Evolutionary conservation across 768 basidiomycete species (phyloP).

Genomic region (Pisolithus marmoratus): DNA sequence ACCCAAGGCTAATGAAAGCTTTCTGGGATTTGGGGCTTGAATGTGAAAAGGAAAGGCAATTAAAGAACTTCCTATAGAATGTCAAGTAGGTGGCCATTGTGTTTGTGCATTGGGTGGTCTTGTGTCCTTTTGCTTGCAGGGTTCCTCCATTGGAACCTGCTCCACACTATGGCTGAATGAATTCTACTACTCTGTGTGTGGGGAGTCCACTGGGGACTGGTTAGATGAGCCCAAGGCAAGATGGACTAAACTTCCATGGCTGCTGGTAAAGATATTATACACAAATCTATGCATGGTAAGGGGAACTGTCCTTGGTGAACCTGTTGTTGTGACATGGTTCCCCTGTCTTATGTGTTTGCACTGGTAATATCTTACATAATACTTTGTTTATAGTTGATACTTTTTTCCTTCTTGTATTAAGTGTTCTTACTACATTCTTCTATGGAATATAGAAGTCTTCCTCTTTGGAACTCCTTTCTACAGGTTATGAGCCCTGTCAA

Average conservation of each 20-base stretch:
- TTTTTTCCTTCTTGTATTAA: too few relatives aligned
- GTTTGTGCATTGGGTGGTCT: background rate
- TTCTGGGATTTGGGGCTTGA: constrained; percentile 59
- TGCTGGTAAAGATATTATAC: constrained; percentile 63
- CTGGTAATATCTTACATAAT: too few relatives aligned
- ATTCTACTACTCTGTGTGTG: constrained; percentile 71
- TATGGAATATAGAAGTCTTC: too few relatives aligned
- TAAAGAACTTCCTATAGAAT: constrained; percentile 63
- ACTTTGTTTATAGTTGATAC: too few relatives aligned
- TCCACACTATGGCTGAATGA: constrained; percentile 82
- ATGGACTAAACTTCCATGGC: constrained; percentile 57
- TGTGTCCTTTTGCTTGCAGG: constrained; percentile 40
- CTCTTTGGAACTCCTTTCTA: too few relatives aligned
- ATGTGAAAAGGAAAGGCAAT: constrained; percentile 43
- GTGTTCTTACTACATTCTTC: too few relatives aligned
- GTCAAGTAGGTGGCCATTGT: constrained; percentile 53
- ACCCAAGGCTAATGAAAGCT: constrained; percentile 69
- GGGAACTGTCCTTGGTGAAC: constrained; percentile 54
- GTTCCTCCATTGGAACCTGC: constrained; percentile 80
- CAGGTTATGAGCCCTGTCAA: too few relatives aligned
- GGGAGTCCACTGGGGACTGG: constrained; percentile 69
- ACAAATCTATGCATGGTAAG: constrained; percentile 68
- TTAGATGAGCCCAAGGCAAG: constrained; percentile 52
- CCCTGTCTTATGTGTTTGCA: too few relatives aligned
- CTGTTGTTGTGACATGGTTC: too few relatives aligned